phyloP scores from a whole-genome alignment of 345 rosid genomes.

The Syzygium aromaticum region DNA sequence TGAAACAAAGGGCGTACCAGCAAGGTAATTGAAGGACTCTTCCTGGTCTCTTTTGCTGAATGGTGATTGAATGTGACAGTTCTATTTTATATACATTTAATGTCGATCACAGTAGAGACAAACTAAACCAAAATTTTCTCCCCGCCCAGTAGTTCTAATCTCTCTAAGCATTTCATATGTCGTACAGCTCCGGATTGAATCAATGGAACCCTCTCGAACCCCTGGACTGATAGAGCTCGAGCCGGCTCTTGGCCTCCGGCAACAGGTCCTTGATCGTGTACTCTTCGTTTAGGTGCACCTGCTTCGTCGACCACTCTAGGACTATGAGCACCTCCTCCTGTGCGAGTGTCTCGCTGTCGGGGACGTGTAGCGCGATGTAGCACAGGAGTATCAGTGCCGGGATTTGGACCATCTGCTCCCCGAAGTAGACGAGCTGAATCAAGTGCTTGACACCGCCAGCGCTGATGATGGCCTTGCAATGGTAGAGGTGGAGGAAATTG shows the following conservation, averaged over 20 bases:
- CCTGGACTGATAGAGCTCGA: constrained; percentile 74
- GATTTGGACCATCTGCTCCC: constrained; percentile 53
- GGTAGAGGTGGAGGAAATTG: constrained; percentile 46
- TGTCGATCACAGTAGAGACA: not conserved
- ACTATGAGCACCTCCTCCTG: constrained; percentile 65
- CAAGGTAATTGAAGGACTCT: not conserved
- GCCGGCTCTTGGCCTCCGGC: constrained; percentile 59
- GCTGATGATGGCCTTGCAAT: constrained; percentile 47
- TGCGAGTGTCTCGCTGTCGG: constrained; percentile 56
- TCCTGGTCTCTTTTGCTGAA: not conserved
- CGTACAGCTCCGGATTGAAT: not conserved
- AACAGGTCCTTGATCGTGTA: constrained; percentile 30
- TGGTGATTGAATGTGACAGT: not conserved
- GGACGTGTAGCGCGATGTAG: constrained; percentile 33
- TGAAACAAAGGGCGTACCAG: not conserved
- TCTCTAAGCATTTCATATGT: not conserved
- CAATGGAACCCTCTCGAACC: constrained; percentile 51
- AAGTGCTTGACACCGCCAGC: constrained; percentile 58
- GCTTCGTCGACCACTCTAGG: constrained; percentile 70
- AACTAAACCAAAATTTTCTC: not conserved
- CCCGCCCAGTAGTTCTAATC: not conserved
- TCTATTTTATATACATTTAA: not conserved
- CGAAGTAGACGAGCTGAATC: constrained; percentile 52
- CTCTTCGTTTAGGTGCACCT: constrained; percentile 44
- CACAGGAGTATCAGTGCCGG: constrained; percentile 51